phyloP scores from a whole-genome alignment of 1,284 basidiomycete species.

The Tylopilus sp. region DNA sequence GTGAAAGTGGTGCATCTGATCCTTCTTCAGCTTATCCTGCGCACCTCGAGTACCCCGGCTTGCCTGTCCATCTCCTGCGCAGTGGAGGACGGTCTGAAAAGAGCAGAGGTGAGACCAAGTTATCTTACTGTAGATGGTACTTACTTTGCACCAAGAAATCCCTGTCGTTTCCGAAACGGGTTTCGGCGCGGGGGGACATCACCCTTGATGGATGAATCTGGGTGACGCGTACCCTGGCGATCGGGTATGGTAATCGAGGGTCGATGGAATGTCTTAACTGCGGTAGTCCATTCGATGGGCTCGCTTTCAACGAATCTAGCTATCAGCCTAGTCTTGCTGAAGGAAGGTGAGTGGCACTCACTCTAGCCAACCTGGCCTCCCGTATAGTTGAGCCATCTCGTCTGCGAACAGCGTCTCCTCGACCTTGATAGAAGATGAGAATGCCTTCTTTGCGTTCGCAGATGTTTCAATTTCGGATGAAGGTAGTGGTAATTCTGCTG shows the following conservation, averaged over 20 bases:
- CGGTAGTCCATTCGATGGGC: conserved; percentile 31
- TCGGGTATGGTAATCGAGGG: conserved; percentile 23
- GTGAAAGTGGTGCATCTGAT: conserved; percentile 37
- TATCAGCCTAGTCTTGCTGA: conserved; percentile 7
- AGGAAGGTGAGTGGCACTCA: conserved; percentile 11
- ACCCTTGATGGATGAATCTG: conserved; percentile 9
- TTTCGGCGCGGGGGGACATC: conserved; percentile 2
- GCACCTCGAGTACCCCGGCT: conserved; percentile 11
- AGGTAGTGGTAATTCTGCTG: not conserved
- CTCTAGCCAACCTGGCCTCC: conserved; percentile 30
- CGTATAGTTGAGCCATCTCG: conserved; percentile 32
- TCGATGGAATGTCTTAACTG: conserved; percentile 3
- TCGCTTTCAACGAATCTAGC: conserved; percentile 29
- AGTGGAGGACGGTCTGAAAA: conserved; percentile 23
- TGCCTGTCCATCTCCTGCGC: conserved; percentile 17
- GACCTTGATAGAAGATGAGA: conserved; percentile 25
- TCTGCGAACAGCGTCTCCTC: conserved; percentile 30
- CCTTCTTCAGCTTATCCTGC: conserved; percentile 31
- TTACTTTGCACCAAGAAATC: conserved; percentile 33
- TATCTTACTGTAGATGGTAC: not conserved
- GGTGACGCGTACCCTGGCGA: conserved; percentile 4
- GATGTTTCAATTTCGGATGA: not conserved
- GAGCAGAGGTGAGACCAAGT: not conserved
- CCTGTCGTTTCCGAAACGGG: conserved; percentile 25
- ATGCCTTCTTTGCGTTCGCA: conserved; percentile 13